Conservation (phyloP, 2,329 filamentous ascomycete species). For the Aspergillus pseudoglaucus region DNA sequence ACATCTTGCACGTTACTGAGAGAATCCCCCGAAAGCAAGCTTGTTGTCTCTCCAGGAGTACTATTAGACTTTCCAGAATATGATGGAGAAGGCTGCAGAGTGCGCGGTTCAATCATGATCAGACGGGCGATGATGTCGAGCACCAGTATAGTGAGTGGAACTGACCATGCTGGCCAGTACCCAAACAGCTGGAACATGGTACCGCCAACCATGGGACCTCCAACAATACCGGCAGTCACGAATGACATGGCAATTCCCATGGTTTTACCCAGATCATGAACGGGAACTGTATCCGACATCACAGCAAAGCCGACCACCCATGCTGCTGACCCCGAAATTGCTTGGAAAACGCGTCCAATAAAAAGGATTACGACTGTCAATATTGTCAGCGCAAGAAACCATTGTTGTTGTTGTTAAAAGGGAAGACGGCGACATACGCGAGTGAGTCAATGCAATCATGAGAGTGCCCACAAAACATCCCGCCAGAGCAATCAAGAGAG, state of each 20-base stretch:
- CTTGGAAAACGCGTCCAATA: conserved; percentile 24
- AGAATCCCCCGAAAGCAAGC: background rate
- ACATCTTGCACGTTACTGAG: background rate
- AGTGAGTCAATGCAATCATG: conserved; percentile 12
- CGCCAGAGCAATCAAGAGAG: conserved; percentile 19
- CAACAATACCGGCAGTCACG: conserved; percentile 12
- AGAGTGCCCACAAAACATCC: conserved; percentile 20
- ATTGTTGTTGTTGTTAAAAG: conserved; percentile 10
- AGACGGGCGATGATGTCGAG: conserved; percentile 23
- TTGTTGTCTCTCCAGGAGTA: background rate
- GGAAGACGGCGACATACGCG: conserved; percentile 16
- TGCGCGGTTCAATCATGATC: conserved; percentile 6
- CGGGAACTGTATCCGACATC: conserved; percentile 13
- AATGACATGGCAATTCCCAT: background rate
- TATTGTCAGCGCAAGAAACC: conserved; percentile 7
- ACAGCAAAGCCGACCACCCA: conserved; percentile 24
- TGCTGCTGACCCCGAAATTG: conserved; percentile 19
- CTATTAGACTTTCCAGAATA: no score
- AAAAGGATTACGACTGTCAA: conserved; percentile 16
- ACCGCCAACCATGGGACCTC: conserved; percentile 19
- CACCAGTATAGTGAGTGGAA: conserved; percentile 14
- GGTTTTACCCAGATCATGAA: conserved; percentile 14
- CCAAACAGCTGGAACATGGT: conserved; percentile 17
- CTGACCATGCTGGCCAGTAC: conserved; percentile 22
- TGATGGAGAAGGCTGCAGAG: no score